Evolutionary conservation across 2,329 filamentous ascomycete species (phyloP).

Genomic region (Hirsutella minnesotensis): DNA sequence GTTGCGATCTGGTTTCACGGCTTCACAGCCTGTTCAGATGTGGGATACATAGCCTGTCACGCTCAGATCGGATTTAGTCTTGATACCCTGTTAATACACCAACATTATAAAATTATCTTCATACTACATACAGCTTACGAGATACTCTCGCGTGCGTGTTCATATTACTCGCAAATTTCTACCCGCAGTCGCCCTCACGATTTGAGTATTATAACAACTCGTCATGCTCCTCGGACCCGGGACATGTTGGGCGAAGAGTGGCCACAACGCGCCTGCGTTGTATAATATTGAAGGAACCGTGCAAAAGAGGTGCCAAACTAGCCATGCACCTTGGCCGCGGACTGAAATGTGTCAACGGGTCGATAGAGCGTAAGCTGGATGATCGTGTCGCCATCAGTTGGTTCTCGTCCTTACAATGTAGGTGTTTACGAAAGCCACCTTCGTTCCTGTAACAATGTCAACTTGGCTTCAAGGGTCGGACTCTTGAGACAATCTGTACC

Average conservation of each 20-base stretch:
- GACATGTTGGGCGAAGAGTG: not conserved
- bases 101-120: too few species aligned
- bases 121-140: too few species aligned
- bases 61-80: too few species aligned
- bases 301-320: not conserved
- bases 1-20: too few species aligned
- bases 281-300: not conserved
- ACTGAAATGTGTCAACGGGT: not conserved
- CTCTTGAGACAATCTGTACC: slow-evolving; percentile 15
- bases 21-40: too few species aligned
- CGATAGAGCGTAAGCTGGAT: not conserved
- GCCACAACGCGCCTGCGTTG: not conserved
- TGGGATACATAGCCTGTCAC: too few species aligned
- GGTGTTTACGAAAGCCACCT: slow-evolving; percentile 6
- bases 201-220: not conserved
- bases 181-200: too few species aligned
- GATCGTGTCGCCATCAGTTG: slow-evolving; percentile 8
- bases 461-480: slow-evolving; percentile 9
- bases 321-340: not conserved
- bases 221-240: not conserved
- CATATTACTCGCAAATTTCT: too few species aligned
- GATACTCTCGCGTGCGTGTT: too few species aligned
- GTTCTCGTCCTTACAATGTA: slow-evolving; percentile 18
- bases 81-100: too few species aligned
- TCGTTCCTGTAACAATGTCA: slow-evolving; percentile 15